These are phyloP conservation scores for Adenanthera pavonina DNA, from an alignment of 306 rosid species.

Conservation along the genomic window DNA sequence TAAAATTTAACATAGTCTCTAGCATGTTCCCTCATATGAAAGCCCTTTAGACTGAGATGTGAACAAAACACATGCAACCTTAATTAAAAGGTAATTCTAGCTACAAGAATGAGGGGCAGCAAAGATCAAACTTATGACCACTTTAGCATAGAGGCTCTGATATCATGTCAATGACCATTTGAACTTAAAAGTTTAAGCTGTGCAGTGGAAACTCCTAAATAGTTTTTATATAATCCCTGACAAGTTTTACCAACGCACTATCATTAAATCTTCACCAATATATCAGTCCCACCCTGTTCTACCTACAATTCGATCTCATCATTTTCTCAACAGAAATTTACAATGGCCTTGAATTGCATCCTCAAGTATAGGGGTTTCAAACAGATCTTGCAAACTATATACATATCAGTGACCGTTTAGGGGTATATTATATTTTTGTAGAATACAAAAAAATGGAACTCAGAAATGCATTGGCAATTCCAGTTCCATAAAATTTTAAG, in stretches of 20 bases:
- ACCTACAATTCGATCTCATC: not conserved
- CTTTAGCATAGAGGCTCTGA: not conserved
- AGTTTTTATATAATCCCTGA: not conserved
- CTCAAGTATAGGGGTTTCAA: too few relatives aligned
- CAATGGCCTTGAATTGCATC: not conserved
- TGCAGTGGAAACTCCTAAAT: not conserved
- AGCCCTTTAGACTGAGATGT: not conserved
- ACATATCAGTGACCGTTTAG: not conserved
- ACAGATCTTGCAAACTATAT: not conserved
- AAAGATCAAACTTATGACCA: not conserved
- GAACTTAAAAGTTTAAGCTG: not conserved
- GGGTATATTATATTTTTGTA: not conserved
- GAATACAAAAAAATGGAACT: not conserved
- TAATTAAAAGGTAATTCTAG: not conserved
- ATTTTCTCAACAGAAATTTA: slow-evolving; percentile 3
- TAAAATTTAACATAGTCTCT: not conserved
- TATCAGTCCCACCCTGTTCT: too few relatives aligned
- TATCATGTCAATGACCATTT: not conserved
- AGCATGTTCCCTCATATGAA: not conserved
- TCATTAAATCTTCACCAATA: not conserved
- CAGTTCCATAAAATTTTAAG: not conserved
- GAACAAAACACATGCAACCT: not conserved
- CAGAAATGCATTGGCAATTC: not conserved
- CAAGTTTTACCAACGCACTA: not conserved
- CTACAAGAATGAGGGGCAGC: not conserved